Conservation (phyloP, 805 yeast species). For the Yamadazyma sp. region DNA sequence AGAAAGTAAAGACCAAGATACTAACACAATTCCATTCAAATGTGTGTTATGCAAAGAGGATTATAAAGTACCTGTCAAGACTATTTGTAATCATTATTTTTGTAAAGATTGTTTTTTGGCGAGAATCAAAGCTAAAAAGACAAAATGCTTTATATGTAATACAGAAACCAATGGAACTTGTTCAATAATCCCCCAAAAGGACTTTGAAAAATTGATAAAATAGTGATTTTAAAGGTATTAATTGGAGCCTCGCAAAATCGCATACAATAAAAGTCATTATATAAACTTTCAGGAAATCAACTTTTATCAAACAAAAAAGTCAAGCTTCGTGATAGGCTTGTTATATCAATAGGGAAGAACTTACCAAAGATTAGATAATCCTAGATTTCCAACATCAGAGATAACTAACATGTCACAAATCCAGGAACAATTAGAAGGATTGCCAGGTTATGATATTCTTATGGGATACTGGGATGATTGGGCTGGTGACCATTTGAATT, state of each 20-base stretch:
- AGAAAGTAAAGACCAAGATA: slow-evolving; percentile 7
- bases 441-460: slow-evolving; percentile 59
- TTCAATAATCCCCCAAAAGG: slow-evolving; percentile 29
- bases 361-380: no score
- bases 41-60: slow-evolving; percentile 60
- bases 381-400: background rate
- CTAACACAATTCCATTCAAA: slow-evolving; percentile 46
- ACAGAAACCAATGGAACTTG: slow-evolving; percentile 60
- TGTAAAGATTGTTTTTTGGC: slow-evolving; percentile 60
- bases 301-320: no score
- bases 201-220: slow-evolving; percentile 1
- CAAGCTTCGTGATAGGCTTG: background rate
- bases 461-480: slow-evolving; percentile 61
- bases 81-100: slow-evolving; percentile 61
- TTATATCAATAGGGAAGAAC: no score
- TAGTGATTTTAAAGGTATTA: background rate
- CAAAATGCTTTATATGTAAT: slow-evolving; percentile 57
- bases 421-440: slow-evolving; percentile 24
- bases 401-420: slow-evolving; percentile 18
- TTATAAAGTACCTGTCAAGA: slow-evolving; percentile 54
- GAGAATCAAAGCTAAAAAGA: slow-evolving; percentile 35
- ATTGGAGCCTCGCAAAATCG: no score
- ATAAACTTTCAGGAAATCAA: no score
- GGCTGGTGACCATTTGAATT: slow-evolving; percentile 63
- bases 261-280: no score